Conservation (phyloP, 768 basidiomycete species). For the Tricholoma saponaceum region DNA sequence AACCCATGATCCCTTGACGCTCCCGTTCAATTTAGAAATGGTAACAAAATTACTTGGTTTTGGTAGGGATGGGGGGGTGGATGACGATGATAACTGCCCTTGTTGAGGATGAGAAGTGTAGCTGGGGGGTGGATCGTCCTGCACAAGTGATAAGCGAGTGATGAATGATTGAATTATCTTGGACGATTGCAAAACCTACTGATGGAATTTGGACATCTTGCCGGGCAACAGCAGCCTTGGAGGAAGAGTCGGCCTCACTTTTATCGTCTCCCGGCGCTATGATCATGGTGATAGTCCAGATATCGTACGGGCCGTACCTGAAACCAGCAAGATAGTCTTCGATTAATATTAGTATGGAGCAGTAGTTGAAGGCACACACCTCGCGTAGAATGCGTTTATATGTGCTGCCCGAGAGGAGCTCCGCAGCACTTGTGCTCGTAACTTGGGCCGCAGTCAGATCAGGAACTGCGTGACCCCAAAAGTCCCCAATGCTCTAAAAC, state of each 20-base stretch:
- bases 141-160: neutral
- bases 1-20: constrained; percentile 34
- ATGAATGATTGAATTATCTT: neutral
- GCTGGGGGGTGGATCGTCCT: constrained; percentile 19
- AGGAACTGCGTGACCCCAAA: no score
- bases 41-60: constrained; percentile 32
- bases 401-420: neutral
- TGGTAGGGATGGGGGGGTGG: constrained; percentile 10
- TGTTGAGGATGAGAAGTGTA: constrained; percentile 11
- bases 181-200: constrained; percentile 5
- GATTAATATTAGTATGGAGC: no score
- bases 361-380: no score
- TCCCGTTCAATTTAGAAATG: constrained; percentile 22
- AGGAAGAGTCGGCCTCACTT: neutral
- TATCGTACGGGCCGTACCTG: neutral
- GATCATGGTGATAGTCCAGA: neutral
- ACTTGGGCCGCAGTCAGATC: no score
- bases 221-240: neutral
- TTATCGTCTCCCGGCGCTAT: neutral
- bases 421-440: neutral
- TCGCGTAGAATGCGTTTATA: neutral
- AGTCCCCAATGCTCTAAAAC: no score
- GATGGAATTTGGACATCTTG: neutral
- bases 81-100: neutral
- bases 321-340: neutral